Percentiles rank a stretch among this genome's conserved stretches.
These are phyloP conservation scores for Mucor piriformis DNA, from an alignment of 371 early-diverging fungal species.

Conservation along the genomic window DNA sequence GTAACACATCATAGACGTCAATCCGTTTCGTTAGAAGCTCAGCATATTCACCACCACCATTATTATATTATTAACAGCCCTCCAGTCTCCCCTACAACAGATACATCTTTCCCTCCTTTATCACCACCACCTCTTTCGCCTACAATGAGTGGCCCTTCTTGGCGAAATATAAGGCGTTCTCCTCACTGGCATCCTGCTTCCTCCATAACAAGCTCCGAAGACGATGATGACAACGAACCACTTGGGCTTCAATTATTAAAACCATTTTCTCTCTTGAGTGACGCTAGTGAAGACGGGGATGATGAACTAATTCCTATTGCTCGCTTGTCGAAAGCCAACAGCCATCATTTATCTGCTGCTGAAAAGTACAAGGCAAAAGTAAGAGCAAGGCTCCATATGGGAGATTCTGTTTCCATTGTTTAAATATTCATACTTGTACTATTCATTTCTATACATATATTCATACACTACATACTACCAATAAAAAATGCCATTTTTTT, in stretches of 20 bases:
- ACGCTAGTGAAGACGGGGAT: conserved; percentile 36
- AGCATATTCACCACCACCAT: background rate
- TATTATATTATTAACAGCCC: background rate
- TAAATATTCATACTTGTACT: too few species aligned
- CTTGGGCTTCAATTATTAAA: conserved; percentile 9
- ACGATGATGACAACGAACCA: conserved; percentile 31
- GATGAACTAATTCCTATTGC: conserved; percentile 43
- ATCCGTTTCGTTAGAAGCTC: background rate
- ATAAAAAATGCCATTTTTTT: too few species aligned
- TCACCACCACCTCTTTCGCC: conserved; percentile 24
- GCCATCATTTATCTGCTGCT: conserved; percentile 31
- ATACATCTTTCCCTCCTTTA: background rate
- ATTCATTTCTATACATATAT: too few species aligned
- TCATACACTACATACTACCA: too few species aligned
- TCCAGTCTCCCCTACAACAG: background rate
- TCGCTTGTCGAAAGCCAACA: conserved; percentile 6
- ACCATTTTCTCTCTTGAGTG: conserved; percentile 15
- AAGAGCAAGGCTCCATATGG: conserved; percentile 22
- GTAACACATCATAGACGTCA: background rate
- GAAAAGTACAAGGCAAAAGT: conserved; percentile 48
- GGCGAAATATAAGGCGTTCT: conserved; percentile 4
- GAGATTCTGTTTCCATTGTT: background rate
- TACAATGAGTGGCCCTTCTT: conserved; percentile 4
- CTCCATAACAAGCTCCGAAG: conserved; percentile 19
- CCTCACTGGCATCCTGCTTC: conserved; percentile 18